Evolutionary conservation across 148 eudicot species (phyloP).

Genomic region (Drosera capensis): DNA sequence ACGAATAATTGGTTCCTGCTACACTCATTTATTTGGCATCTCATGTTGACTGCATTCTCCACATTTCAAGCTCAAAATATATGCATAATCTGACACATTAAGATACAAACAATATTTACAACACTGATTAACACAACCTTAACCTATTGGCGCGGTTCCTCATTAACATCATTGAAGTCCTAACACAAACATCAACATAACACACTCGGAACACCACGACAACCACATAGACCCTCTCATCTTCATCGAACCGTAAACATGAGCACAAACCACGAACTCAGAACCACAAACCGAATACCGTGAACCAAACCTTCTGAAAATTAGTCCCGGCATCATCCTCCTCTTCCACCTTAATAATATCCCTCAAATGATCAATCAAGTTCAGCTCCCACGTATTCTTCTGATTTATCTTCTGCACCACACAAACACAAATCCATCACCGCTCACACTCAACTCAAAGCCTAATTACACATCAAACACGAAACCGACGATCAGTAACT

Average conservation of each 20-base stretch:
- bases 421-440: not conserved
- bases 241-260: not conserved
- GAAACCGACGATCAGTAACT: slow-evolving; percentile 4
- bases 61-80: too few species aligned
- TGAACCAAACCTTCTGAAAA: slow-evolving; percentile 85
- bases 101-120: too few species aligned
- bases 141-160: too few species aligned
- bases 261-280: not conserved
- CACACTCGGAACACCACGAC: too few species aligned
- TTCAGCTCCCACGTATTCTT: slow-evolving; percentile 89
- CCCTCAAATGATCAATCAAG: slow-evolving; percentile 75
- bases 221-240: not conserved
- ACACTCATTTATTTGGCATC: too few species aligned
- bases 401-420: slow-evolving; percentile 71
- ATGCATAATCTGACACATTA: too few species aligned
- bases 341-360: slow-evolving; percentile 60
- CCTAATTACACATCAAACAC: not conserved
- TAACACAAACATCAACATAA: too few species aligned
- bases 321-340: slow-evolving; percentile 56
- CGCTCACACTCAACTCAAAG: not conserved
- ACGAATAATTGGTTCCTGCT: too few species aligned
- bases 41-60: too few species aligned
- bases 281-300: not conserved
- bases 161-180: too few species aligned
- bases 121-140: too few species aligned